These are phyloP conservation scores for Yamadazyma takamatsuzukensis DNA, from an alignment of 805 yeast genomes.

Conservation along the genomic window DNA sequence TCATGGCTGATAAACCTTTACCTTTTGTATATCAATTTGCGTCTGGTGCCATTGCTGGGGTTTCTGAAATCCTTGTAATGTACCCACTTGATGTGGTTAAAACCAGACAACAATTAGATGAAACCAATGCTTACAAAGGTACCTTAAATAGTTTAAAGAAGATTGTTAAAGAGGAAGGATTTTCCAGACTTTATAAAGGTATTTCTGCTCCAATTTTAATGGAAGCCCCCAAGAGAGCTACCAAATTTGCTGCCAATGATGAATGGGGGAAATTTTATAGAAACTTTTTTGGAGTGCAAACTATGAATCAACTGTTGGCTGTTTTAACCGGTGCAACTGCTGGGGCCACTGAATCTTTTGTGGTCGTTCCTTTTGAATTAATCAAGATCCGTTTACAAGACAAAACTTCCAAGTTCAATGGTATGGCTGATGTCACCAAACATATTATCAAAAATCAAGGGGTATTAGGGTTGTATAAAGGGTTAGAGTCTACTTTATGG, in stretches of 20 bases:
- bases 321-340: slow-evolving; percentile 96
- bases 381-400: slow-evolving; percentile 95
- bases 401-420: slow-evolving; percentile 72
- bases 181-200: slow-evolving; percentile 82
- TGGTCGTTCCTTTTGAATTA: slow-evolving; percentile 96
- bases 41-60: slow-evolving; percentile 95
- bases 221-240: slow-evolving; percentile 99
- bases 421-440: slow-evolving; percentile 78
- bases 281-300: slow-evolving; percentile 59
- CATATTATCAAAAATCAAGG: slow-evolving; percentile 76
- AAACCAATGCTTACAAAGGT: slow-evolving; percentile 69
- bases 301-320: slow-evolving; percentile 79
- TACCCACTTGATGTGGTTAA: slow-evolving; percentile 96
- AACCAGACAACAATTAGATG: slow-evolving; percentile 83
- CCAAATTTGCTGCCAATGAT: slow-evolving; percentile 97
- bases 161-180: slow-evolving; percentile 84
- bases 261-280: slow-evolving; percentile 89
- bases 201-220: slow-evolving; percentile 93
- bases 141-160: slow-evolving; percentile 80
- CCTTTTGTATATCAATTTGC: slow-evolving; percentile 90
- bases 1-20: slow-evolving; percentile 27
- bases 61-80: slow-evolving; percentile 92
- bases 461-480: slow-evolving; percentile 80
- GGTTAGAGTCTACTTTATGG: slow-evolving; percentile 95
- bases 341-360: slow-evolving; percentile 95